Evolutionary conservation across 306 rosid genomes (phyloP).

Genomic region (Quercus robur): DNA sequence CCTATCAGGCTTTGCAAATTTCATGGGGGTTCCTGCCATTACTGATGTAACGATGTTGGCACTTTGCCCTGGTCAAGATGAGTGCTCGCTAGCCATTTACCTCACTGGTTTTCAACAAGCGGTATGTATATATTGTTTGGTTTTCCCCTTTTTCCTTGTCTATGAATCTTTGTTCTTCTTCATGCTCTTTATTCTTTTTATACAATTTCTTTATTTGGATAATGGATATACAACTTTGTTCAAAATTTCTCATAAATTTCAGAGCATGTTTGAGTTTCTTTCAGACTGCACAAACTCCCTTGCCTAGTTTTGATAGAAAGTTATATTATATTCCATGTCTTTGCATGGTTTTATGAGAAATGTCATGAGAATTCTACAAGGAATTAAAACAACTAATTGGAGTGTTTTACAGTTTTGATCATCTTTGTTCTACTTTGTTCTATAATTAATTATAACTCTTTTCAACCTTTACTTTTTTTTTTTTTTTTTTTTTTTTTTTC

Average conservation of each 20-base stretch:
- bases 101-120: conserved; percentile 78
- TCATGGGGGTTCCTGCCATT: conserved; percentile 43
- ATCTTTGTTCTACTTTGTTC: neutral
- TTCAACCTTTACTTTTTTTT: neutral
- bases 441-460: neutral
- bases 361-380: neutral
- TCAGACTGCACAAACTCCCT: neutral
- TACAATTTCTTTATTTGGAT: neutral
- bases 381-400: neutral
- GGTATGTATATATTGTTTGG: conserved; percentile 21
- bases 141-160: neutral
- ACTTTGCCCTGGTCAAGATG: conserved; percentile 62
- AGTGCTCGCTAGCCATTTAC: conserved; percentile 86
- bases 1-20: conserved; percentile 22
- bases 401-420: neutral
- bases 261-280: too few species aligned
- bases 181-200: neutral
- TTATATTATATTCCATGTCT: neutral
- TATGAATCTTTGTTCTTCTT: neutral
- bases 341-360: neutral
- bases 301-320: neutral
- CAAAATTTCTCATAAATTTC: too few species aligned
- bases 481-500: neutral
- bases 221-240: too few species aligned
- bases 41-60: conserved; percentile 74